Conservation (phyloP, 495 filamentous ascomycete species). For the Thermothielavioides terrestris region DNA sequence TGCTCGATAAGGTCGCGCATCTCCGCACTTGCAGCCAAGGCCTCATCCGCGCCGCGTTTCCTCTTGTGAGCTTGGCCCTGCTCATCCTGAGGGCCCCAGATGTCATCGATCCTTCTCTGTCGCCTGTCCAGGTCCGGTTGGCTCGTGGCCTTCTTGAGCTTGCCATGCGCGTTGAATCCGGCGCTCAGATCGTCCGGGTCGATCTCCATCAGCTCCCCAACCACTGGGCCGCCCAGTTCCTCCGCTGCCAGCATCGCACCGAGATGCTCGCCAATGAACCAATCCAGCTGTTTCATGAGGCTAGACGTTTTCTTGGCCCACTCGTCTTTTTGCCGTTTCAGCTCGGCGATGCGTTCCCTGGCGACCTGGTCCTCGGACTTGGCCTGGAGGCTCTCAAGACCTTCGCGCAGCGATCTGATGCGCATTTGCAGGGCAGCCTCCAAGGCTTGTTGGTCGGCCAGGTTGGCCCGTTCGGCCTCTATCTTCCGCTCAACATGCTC, state of each 20-base stretch:
- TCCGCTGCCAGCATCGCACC: slow-evolving; percentile 79
- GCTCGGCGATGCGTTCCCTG: slow-evolving; percentile 47
- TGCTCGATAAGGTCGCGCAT: slow-evolving; percentile 58
- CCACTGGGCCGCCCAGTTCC: slow-evolving; percentile 75
- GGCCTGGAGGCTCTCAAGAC: slow-evolving; percentile 48
- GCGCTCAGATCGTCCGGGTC: slow-evolving; percentile 48
- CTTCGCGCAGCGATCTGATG: slow-evolving; percentile 44
- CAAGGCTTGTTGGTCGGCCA: slow-evolving; percentile 57
- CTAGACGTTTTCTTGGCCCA: slow-evolving; percentile 48
- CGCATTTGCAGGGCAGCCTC: slow-evolving; percentile 40
- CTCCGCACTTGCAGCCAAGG: slow-evolving; percentile 55
- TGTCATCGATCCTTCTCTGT: slow-evolving; percentile 67
- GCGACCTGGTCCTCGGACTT: slow-evolving; percentile 49
- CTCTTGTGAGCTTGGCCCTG: slow-evolving; percentile 21
- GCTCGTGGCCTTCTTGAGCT: slow-evolving; percentile 52
- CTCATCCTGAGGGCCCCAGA: slow-evolving; percentile 46
- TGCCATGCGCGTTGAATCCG: slow-evolving; percentile 66
- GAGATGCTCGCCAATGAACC: slow-evolving; percentile 66
- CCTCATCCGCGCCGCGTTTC: slow-evolving; percentile 43
- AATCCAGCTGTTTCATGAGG: slow-evolving; percentile 54
- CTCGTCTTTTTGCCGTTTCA: slow-evolving; percentile 47
- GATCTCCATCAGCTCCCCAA: slow-evolving; percentile 63
- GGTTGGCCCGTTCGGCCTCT: slow-evolving; percentile 49
- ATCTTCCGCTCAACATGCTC: slow-evolving; percentile 45
- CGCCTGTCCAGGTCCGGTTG: slow-evolving; percentile 38